Evolutionary conservation across 495 filamentous ascomycete genomes (phyloP), one percentile per base, ranked within the genome.

Genomic region (Talaromyces borbonicus): DNA sequence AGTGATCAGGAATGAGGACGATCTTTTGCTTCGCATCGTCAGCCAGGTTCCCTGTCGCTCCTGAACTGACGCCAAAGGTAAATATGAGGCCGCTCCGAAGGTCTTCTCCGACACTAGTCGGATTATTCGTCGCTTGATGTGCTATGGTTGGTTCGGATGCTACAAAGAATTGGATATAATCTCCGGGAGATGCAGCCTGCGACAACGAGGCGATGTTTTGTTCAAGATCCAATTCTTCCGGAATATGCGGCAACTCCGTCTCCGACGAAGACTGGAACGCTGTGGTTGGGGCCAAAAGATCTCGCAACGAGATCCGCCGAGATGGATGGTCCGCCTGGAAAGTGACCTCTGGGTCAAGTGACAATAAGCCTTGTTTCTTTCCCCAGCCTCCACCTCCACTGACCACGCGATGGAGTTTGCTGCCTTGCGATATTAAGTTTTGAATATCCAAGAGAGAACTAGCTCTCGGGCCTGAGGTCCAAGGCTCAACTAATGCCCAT

Each of bases 351-450:
- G 87, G 86, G 56, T 93, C 87, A 0, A 95, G 67, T 6, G 87
- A 88, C 5, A 95, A 66, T 9, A 95, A 70, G 4, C 89, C 89
- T 46, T 81, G 78, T 59, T 93, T 95, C 50, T 77, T 67, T 4
- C 89, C 89, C 89, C 89, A 95, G 36, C 89, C 89, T 42, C 89
- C 89, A 49, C 89, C 89, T 16, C 89, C 89, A 58, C 86, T 92
- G 46, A 92, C 78, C 31, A 87, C 78, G 55, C 72, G 81, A 51
- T 80, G 75, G 12, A 85, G 48, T 47, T 68, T 77, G 42, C 73
- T 71, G 12, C 80, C 79, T 5, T 54, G 52, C 5, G 32, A 38
- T 15, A 72, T 47, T 7, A 54, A 54, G 12, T 27, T 14, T 8
- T 38, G 20, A 18, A 49, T 14, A 2, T 26, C 14, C 16, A 57